Conservation (phyloP, 352 stramenopile species). For the Pilasporangium apinafurcum region DNA sequence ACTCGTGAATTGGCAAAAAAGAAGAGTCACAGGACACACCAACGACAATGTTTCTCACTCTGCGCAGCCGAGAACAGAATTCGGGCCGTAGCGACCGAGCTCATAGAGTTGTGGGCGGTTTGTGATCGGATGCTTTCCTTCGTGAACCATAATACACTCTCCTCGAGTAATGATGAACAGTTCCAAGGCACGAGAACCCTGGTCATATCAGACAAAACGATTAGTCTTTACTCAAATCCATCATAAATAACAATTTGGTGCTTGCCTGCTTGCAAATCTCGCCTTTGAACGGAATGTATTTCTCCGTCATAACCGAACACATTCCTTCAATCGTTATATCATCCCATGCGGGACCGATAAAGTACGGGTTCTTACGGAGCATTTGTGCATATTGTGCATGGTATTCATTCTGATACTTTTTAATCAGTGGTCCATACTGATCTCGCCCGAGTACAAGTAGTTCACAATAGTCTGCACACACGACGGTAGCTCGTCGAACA, state of each 20-base stretch:
- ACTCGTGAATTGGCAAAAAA: background rate
- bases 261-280: constrained; percentile 77
- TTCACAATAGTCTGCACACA: constrained; percentile 68
- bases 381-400: constrained; percentile 75
- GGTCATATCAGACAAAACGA: background rate
- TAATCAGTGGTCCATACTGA: constrained; percentile 77
- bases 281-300: constrained; percentile 59
- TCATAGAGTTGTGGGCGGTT: constrained; percentile 53
- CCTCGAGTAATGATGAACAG: constrained; percentile 72
- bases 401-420: constrained; percentile 83
- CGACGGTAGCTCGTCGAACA: constrained; percentile 62
- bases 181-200: constrained; percentile 64
- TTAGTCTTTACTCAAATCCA: background rate
- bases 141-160: constrained; percentile 68
- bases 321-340: constrained; percentile 79
- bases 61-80: constrained; percentile 71
- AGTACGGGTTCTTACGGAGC: constrained; percentile 71
- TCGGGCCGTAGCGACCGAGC: constrained; percentile 62
- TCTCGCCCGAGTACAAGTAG: constrained; percentile 67
- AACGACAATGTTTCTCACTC: constrained; percentile 35
- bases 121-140: constrained; percentile 73
- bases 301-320: constrained; percentile 82
- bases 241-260: background rate
- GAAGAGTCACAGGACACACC: background rate
- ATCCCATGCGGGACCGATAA: constrained; percentile 73